phyloP scores from a whole-genome alignment of 2,329 filamentous ascomycete genomes.

The Alternaria solani region DNA sequence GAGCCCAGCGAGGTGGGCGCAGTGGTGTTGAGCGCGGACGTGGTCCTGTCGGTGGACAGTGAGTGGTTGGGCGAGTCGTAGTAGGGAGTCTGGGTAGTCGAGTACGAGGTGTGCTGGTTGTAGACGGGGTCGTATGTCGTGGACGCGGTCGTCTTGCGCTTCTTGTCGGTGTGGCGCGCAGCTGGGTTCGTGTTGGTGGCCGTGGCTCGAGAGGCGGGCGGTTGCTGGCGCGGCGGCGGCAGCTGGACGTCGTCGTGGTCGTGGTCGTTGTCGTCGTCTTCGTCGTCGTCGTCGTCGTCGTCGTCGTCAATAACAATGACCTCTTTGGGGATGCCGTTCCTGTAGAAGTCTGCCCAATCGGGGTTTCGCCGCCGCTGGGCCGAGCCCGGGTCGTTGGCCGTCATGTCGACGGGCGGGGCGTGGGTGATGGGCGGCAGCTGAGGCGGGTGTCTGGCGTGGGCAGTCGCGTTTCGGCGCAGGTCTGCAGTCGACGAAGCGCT shows the following conservation, averaged over 20 bases:
- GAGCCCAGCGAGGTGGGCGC: slow-evolving; percentile 87
- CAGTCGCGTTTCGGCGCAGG: slow-evolving; percentile 47
- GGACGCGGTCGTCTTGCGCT: slow-evolving; percentile 71
- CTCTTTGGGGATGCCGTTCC: slow-evolving; percentile 57
- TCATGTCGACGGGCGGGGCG: slow-evolving; percentile 37
- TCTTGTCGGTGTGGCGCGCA: slow-evolving; percentile 71
- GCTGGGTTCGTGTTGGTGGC: slow-evolving; percentile 58
- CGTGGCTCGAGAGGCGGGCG: slow-evolving; percentile 25
- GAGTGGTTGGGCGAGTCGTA: slow-evolving; percentile 74
- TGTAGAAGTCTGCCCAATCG: slow-evolving; percentile 55
- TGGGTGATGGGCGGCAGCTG: slow-evolving; percentile 43
- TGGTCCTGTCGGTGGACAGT: slow-evolving; percentile 82
- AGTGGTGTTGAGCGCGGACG: slow-evolving; percentile 81
- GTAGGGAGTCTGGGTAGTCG: slow-evolving; percentile 75
- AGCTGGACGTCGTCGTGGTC: slow-evolving; percentile 54
- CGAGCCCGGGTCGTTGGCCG: slow-evolving; percentile 22
- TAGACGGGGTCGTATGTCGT: slow-evolving; percentile 74
- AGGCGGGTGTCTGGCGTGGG: slow-evolving; percentile 41
- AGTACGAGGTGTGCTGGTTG: slow-evolving; percentile 74
- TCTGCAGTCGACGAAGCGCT: slow-evolving; percentile 48
- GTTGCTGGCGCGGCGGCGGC: slow-evolving; percentile 33
- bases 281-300: slow-evolving; percentile 55
- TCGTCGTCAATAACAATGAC: slow-evolving; percentile 63
- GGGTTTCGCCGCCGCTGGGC: slow-evolving; percentile 41
- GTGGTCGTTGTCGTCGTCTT: slow-evolving; percentile 57